Evolutionary conservation across 2,329 filamentous ascomycete genomes (phyloP).

Genomic region (Arthroderma sp.): DNA sequence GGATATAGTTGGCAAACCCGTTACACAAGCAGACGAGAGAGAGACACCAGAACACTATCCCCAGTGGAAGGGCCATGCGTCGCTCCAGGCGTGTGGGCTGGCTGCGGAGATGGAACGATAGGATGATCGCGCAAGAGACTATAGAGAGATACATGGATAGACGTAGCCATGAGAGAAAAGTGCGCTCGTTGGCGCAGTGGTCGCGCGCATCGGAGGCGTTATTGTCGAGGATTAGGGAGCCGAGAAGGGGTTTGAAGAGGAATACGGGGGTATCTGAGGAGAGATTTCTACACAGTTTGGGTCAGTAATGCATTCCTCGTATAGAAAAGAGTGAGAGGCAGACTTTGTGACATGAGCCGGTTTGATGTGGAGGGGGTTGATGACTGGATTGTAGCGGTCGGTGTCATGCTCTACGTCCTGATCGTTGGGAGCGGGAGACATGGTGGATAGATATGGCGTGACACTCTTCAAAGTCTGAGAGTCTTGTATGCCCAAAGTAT

Average conservation of each 20-base stretch:
- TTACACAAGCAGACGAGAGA: slow-evolving; percentile 61
- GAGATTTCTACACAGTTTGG: slow-evolving; percentile 16
- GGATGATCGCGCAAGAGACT: slow-evolving; percentile 75
- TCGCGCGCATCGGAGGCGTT: slow-evolving; percentile 52
- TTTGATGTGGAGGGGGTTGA: slow-evolving; percentile 35
- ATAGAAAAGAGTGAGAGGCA: neutral
- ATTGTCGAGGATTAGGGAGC: slow-evolving; percentile 54
- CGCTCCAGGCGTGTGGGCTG: slow-evolving; percentile 58
- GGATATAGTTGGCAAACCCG: slow-evolving; percentile 78
- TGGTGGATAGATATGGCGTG: slow-evolving; percentile 15
- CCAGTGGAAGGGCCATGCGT: slow-evolving; percentile 68
- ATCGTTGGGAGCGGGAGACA: slow-evolving; percentile 11
- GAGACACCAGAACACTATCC: slow-evolving; percentile 75
- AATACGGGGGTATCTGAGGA: slow-evolving; percentile 32
- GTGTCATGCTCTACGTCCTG: slow-evolving; percentile 13
- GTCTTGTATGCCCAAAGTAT: too few species aligned
- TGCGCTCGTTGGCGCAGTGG: slow-evolving; percentile 54
- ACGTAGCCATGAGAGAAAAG: slow-evolving; percentile 82
- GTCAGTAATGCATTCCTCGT: neutral
- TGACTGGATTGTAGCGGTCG: slow-evolving; percentile 36
- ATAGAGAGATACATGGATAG: slow-evolving; percentile 83
- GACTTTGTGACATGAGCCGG: slow-evolving; percentile 36
- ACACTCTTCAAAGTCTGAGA: too few species aligned
- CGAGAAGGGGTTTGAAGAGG: slow-evolving; percentile 40
- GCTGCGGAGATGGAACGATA: slow-evolving; percentile 80